phyloP scores from a whole-genome alignment of 371 early-diverging fungal genomes.

The Mucor indicus region DNA sequence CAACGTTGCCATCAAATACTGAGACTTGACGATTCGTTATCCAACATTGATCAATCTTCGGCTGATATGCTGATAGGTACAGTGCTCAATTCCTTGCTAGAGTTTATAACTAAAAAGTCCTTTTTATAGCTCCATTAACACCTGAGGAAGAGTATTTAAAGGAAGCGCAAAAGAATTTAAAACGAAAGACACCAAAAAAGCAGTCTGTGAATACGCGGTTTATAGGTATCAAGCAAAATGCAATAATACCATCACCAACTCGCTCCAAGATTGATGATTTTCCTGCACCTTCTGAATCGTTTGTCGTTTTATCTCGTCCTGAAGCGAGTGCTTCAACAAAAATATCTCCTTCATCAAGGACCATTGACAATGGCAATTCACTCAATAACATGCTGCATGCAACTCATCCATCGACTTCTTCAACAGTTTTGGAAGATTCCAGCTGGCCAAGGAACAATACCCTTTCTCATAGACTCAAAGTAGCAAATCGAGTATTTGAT shows the following conservation, averaged over 20 bases:
- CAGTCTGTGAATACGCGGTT: not conserved
- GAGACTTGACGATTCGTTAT: constrained; percentile 57
- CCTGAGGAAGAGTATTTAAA: constrained; percentile 28
- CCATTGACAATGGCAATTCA: not conserved
- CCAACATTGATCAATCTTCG: constrained; percentile 50
- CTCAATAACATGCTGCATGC: not conserved
- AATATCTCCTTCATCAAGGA: not conserved
- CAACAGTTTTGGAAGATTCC: constrained; percentile 14
- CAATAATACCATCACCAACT: not conserved
- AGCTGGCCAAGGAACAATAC: constrained; percentile 34
- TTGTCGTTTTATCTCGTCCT: constrained; percentile 50
- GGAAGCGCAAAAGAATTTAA: constrained; percentile 3
- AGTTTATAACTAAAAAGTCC: no score
- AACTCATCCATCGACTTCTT: not conserved
- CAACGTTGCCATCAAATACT: constrained; percentile 60
- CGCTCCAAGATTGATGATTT: constrained; percentile 18
- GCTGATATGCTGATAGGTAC: constrained; percentile 42
- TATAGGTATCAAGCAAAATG: constrained; percentile 7
- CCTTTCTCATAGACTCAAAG: constrained; percentile 58
- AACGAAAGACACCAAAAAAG: not conserved
- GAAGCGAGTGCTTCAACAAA: constrained; percentile 18
- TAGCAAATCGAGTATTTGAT: constrained; percentile 67
- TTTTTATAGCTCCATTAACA: constrained; percentile 13
- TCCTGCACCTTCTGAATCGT: constrained; percentile 53
- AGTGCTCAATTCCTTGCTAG: no score